Base-by-base conservation (phyloP, 805 yeast species). In the Candida maltosa region DNA sequence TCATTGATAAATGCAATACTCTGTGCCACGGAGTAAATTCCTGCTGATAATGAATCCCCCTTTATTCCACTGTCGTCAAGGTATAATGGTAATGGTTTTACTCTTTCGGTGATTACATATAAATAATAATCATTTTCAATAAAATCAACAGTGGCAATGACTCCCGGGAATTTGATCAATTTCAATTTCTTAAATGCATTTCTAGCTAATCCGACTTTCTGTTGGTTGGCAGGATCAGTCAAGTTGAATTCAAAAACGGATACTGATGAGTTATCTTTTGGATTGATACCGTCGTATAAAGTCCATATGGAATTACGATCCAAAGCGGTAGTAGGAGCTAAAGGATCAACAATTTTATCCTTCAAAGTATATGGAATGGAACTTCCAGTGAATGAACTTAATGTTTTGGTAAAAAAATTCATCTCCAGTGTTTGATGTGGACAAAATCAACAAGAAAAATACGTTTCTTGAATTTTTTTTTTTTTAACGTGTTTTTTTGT, bases 391-490 rank as follows among this genome's bases (percentile, higher is more conserved):
- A 80, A 54, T 3, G 78, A 65, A 30, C 75, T 74, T 18, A 81
- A 59, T 1, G 88, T 75, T 41, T 74, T 78, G 2, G 85, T 59
- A n/a, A 83, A 61, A 48, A 83, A 83, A 58, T 83, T 81, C 89
- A 83, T 83, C 20, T 2, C 19, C 21, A n/a, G n/a, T n/a, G n/a
- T n/a, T n/a, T n/a, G 26, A 24, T 7, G 23, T 20, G 23, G 23
- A n/a, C n/a, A n/a, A n/a, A n/a, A n/a, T n/a, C n/a, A n/a, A n/a
- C n/a, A n/a, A n/a, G n/a, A n/a, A n/a, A n/a, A n/a, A n/a, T n/a
- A n/a, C n/a, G n/a, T n/a, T n/a, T n/a, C n/a, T n/a, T n/a, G n/a
- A n/a, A n/a, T n/a, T n/a, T n/a, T n/a, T n/a, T n/a, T n/a, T n/a
- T n/a, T n/a, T 20, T 20, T 20, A 20, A 7, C 10, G 9, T 7